Conservation (phyloP, 371 early-diverging fungal genomes). For the Mortierella sp. region DNA sequence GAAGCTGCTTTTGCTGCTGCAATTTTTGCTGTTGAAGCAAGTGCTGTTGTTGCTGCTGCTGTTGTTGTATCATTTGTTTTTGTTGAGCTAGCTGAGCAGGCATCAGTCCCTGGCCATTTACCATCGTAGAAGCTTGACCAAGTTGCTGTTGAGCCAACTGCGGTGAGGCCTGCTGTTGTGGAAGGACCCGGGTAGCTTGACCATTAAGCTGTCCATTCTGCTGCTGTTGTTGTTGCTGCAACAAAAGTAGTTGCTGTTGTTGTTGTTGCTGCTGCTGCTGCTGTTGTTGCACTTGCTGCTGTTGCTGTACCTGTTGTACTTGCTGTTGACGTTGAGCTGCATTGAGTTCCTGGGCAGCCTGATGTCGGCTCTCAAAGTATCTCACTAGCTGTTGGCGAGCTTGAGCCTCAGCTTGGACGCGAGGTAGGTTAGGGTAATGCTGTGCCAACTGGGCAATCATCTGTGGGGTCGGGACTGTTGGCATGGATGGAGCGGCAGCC, state of each 20-base stretch:
- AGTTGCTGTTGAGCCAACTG: constrained; percentile 42
- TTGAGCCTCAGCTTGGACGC: constrained; percentile 45
- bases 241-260: constrained; percentile 28
- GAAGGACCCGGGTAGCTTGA: constrained; percentile 21
- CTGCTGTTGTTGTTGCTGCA: constrained; percentile 38
- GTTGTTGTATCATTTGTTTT: constrained; percentile 27
- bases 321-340: constrained; percentile 35
- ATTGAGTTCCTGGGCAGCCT: constrained; percentile 30
- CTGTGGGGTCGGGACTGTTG: constrained; percentile 42
- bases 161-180: constrained; percentile 45
- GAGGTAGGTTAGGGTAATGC: constrained; percentile 45
- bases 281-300: constrained; percentile 33
- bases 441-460: constrained; percentile 52
- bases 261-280: constrained; percentile 40
- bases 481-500: constrained; percentile 33
- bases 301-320: constrained; percentile 30
- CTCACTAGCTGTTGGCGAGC: constrained; percentile 45
- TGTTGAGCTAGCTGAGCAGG: constrained; percentile 40
- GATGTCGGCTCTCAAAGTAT: constrained; percentile 47
- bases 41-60: constrained; percentile 27
- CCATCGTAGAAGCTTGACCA: constrained; percentile 14
- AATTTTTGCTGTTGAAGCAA: constrained; percentile 40
- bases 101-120: constrained; percentile 37
- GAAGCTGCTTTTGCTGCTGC: constrained; percentile 26
- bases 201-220: constrained; percentile 41